Conservation (phyloP, 2,329 filamentous ascomycete species). For the Davidsoniella australis region DNA sequence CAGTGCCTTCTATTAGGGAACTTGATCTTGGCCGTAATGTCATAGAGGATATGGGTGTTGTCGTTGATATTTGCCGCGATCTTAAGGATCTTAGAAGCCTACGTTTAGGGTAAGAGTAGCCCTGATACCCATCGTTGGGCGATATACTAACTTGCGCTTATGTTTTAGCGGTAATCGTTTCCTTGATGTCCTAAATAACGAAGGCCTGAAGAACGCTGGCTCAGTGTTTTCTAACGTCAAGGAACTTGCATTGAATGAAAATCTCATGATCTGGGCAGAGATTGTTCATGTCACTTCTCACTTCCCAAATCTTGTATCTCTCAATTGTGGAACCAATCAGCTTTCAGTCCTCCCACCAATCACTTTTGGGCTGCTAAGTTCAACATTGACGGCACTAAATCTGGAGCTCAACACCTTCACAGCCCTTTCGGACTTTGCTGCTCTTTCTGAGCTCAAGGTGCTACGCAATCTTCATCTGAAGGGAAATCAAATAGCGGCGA, state of each 20-base stretch:
- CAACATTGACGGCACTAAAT: conserved; percentile 43
- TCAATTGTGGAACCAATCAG: conserved; percentile 41
- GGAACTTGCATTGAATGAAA: conserved; percentile 51
- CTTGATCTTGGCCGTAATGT: conserved; percentile 77
- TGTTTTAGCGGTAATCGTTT: conserved; percentile 56
- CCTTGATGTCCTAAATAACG: conserved; percentile 23
- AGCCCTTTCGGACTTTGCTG: conserved; percentile 36
- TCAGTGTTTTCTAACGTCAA: conserved; percentile 32
- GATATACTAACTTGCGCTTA: background rate
- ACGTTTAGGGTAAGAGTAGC: conserved; percentile 6
- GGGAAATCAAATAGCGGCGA: conserved; percentile 47
- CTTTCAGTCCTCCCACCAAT: conserved; percentile 32
- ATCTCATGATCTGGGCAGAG: conserved; percentile 47
- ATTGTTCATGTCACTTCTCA: conserved; percentile 34
- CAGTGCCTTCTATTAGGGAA: conserved; percentile 54
- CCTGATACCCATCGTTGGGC: background rate
- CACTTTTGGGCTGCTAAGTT: conserved; percentile 21
- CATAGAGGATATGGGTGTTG: conserved; percentile 47
- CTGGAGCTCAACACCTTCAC: conserved; percentile 58
- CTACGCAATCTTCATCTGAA: conserved; percentile 55
- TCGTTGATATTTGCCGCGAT: conserved; percentile 54
- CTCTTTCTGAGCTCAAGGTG: conserved; percentile 32
- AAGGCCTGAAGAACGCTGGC: conserved; percentile 18
- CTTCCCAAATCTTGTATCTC: conserved; percentile 34
- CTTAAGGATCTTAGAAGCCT: conserved; percentile 49